Conservation (phyloP, 2,329 filamentous ascomycete genomes). For the Fusarium praegraminearum region DNA sequence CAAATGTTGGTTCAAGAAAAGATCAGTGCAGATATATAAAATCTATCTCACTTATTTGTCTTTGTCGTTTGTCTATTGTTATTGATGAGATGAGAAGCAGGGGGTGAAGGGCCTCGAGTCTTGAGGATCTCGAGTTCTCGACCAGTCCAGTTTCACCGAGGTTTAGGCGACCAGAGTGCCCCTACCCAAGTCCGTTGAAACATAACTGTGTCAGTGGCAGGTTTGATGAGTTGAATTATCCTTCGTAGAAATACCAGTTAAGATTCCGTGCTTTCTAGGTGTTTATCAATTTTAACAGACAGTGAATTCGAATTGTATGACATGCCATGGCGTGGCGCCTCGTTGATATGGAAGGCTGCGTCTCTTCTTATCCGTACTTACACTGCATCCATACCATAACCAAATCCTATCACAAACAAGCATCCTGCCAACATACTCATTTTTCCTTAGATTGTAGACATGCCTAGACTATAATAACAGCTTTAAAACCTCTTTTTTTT, state of each 20-base stretch:
- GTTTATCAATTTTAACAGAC: not conserved
- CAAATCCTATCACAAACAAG: not conserved
- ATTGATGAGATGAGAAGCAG: conserved; percentile 33
- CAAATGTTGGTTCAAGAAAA: too few species aligned
- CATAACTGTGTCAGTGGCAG: not conserved
- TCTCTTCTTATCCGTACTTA: not conserved
- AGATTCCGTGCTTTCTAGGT: not conserved
- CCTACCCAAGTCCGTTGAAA: not conserved
- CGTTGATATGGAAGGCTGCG: not conserved
- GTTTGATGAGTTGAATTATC: not conserved
- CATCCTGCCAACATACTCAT: not conserved
- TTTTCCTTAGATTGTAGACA: not conserved
- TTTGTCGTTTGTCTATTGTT: conserved; percentile 22
- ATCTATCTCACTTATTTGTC: conserved; percentile 1
- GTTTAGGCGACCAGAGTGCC: conserved; percentile 19
- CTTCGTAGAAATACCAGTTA: not conserved
- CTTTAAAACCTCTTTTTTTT: not conserved
- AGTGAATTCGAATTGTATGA: not conserved
- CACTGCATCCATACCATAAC: not conserved
- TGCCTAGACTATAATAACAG: too few species aligned
- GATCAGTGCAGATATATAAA: not conserved
- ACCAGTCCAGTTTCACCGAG: conserved; percentile 12
- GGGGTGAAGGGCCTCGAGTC: conserved; percentile 13
- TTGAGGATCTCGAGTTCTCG: conserved; percentile 3
- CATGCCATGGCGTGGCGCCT: not conserved